Conservation (phyloP, 176 grass and related monocot species). For the sorghum (Sorghum bicolor) region Sorghum_bicolor_NCBIv3 NC_012872.2:55995001-55995500, state of each 20-base stretch:
- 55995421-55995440: slow-evolving; percentile 59
- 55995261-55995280: slow-evolving; percentile 43
- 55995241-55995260: slow-evolving; percentile 11
- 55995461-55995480: slow-evolving; percentile 26
- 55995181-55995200: slow-evolving; percentile 42
- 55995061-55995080: slow-evolving; percentile 38
- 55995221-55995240: slow-evolving; percentile 35
- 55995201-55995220: slow-evolving; percentile 28
- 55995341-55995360: slow-evolving; percentile 56
- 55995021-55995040: slow-evolving; percentile 36
- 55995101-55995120: slow-evolving; percentile 30
- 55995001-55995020: slow-evolving; percentile 36
- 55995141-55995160: slow-evolving; percentile 38
- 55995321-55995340: slow-evolving; percentile 88
- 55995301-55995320: slow-evolving; percentile 83
- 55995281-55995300: slow-evolving; percentile 55
- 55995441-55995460: slow-evolving; percentile 63
- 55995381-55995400: slow-evolving; percentile 50
- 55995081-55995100: slow-evolving; percentile 36
- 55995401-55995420: slow-evolving; percentile 34
- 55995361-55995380: slow-evolving; percentile 35
- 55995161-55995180: slow-evolving; percentile 27
- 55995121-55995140: slow-evolving; percentile 24
- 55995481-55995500: slow-evolving; percentile 5
- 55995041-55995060: slow-evolving; percentile 43